These are phyloP conservation scores for Apiospora sp. DNA, from an alignment of 2,329 filamentous ascomycete genomes.

Conservation along the genomic window DNA sequence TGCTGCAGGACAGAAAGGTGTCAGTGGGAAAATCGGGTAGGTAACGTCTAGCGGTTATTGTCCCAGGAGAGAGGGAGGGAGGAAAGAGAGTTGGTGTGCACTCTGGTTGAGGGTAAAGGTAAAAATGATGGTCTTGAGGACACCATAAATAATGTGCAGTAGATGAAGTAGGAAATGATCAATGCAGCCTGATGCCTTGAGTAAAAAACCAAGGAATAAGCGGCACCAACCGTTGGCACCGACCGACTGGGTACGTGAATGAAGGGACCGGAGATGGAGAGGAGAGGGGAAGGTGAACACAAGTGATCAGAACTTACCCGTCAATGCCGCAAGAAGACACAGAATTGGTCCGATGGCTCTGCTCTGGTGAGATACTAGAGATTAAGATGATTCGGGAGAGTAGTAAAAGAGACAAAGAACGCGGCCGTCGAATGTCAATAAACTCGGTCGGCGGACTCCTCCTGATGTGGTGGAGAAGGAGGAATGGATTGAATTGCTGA, in stretches of 20 bases:
- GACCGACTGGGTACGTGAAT: constrained; percentile 9
- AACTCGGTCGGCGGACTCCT: constrained; percentile 25
- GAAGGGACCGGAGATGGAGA: neutral
- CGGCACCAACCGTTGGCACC: constrained; percentile 21
- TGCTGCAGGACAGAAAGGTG: neutral
- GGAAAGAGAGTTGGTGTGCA: neutral
- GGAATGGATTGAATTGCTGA: constrained; percentile 18
- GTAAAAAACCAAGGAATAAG: constrained; percentile 14
- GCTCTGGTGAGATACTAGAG: constrained; percentile 14
- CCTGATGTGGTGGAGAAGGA: constrained; percentile 13
- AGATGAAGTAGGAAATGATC: constrained; percentile 9
- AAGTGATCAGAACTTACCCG: constrained; percentile 1
- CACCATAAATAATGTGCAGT: neutral
- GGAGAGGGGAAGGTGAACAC: neutral
- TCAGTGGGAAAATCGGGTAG: neutral
- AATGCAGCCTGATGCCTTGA: constrained; percentile 19
- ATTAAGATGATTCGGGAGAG: constrained; percentile 24
- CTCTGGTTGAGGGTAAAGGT: constrained; percentile 1
- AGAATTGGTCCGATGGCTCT: neutral
- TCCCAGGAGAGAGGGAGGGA: neutral
- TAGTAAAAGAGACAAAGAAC: constrained; percentile 27
- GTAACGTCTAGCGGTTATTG: neutral
- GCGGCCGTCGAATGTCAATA: constrained; percentile 37
- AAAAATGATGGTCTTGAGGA: neutral
- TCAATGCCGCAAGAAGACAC: neutral